Percentiles rank a stretch among this genome's conserved stretches.
phyloP scores from a whole-genome alignment of 2,329 filamentous ascomycete genomes.

The Biscogniauxia mediterranea region DNA sequence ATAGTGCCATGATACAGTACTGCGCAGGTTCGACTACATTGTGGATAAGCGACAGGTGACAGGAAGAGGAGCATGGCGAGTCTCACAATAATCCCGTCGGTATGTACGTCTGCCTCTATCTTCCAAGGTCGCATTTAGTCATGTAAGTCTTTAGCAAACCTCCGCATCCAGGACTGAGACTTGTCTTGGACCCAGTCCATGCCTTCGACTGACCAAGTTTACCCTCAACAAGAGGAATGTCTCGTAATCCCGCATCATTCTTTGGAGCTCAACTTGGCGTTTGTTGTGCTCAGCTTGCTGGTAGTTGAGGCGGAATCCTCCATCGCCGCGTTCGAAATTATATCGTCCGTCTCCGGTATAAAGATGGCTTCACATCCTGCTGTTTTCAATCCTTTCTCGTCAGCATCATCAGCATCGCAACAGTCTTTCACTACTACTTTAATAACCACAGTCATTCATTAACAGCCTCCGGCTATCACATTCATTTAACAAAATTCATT shows the following conservation, averaged over 20 bases:
- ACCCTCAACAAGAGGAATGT: conserved; percentile 26
- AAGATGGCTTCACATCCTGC: conserved; percentile 17
- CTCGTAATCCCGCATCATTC: conserved; percentile 29
- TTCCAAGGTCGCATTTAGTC: neutral
- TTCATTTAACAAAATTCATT: conserved; percentile 20
- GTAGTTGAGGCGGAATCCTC: conserved; percentile 6
- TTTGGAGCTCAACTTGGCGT: conserved; percentile 14
- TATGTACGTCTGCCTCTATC: conserved; percentile 3
- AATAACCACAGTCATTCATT: conserved; percentile 28
- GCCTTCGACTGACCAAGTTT: neutral
- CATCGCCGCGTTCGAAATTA: conserved; percentile 30
- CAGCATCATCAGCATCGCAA: conserved; percentile 16
- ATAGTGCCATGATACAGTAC: no score
- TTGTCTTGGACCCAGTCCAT: conserved; percentile 4
- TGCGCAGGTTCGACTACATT: no score
- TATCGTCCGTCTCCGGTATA: conserved; percentile 30
- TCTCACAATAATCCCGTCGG: conserved; percentile 4
- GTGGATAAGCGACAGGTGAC: no score
- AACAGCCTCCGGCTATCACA: conserved; percentile 25
- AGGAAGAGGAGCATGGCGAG: conserved; percentile 11
- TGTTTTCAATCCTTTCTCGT: conserved; percentile 7
- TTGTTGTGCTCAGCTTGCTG: conserved; percentile 6
- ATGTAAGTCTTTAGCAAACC: neutral
- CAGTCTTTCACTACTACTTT: conserved; percentile 14
- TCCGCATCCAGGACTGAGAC: neutral